phyloP scores from a whole-genome alignment of 2,329 filamentous ascomycete genomes.

The Scleromitrula shiraiana region DNA sequence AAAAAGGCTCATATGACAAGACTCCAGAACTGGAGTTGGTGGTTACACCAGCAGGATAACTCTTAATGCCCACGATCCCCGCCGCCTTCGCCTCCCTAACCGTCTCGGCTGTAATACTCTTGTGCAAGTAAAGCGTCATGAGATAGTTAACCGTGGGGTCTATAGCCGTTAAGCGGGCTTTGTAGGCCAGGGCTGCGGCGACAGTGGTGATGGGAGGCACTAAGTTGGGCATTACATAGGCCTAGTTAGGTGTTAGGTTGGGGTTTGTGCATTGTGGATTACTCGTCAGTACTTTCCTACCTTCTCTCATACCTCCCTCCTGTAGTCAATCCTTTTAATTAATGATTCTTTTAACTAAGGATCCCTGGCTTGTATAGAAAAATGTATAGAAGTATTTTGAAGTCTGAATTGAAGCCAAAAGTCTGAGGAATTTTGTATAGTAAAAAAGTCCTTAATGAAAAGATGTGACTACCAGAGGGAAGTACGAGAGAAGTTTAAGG shows the following conservation, averaged over 20 bases:
- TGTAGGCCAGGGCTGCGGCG: slow-evolving; percentile 56
- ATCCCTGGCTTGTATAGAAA: no score
- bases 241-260: no score
- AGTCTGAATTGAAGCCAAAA: no score
- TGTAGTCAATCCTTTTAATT: no score
- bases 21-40: slow-evolving; percentile 66
- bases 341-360: no score
- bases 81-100: slow-evolving; percentile 17
- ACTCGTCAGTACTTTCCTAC: no score
- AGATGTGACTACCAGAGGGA: not conserved
- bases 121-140: slow-evolving; percentile 54
- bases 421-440: no score
- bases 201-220: slow-evolving; percentile 52
- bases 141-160: slow-evolving; percentile 58
- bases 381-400: no score
- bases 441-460: not conserved
- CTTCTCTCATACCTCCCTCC: no score
- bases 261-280: no score
- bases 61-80: slow-evolving; percentile 16
- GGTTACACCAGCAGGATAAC: slow-evolving; percentile 36
- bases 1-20: slow-evolving; percentile 58
- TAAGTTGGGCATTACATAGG: slow-evolving; percentile 45
- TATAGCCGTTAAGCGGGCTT: slow-evolving; percentile 50
- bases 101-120: slow-evolving; percentile 15
- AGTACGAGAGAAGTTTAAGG: not conserved